Conservation (phyloP, 2,329 filamentous ascomycete genomes). For the Decorospora gaudefroyi region DNA sequence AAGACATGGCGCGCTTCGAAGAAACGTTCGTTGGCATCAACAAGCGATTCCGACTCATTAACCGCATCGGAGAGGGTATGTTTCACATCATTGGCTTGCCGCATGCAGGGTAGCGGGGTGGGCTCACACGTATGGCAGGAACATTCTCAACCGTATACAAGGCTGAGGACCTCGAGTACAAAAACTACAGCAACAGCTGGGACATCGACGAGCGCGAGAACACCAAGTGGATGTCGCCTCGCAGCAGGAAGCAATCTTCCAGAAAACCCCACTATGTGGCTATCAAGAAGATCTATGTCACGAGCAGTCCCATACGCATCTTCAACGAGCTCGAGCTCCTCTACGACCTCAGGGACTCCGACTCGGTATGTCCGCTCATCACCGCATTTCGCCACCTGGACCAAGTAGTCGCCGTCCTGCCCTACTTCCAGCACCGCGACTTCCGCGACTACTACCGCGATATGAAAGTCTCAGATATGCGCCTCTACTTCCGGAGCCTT, state of each 20-base stretch:
- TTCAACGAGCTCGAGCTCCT: constrained; percentile 95
- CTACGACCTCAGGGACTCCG: constrained; percentile 79
- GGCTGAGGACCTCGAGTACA: constrained; percentile 87
- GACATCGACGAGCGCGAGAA: constrained; percentile 70
- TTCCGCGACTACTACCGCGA: constrained; percentile 93
- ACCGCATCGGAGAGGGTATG: constrained; percentile 92
- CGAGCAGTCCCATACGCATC: constrained; percentile 89
- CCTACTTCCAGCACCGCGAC: constrained; percentile 94
- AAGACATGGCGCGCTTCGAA: constrained; percentile 87
- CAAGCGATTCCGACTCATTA: constrained; percentile 84
- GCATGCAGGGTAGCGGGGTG: constrained; percentile 32
- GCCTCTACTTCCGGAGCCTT: constrained; percentile 84
- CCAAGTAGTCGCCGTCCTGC: constrained; percentile 91
- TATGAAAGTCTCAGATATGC: constrained; percentile 83
- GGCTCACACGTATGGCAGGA: constrained; percentile 58
- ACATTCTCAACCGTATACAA: constrained; percentile 99
- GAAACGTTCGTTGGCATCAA: constrained; percentile 81
- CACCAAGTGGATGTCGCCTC: constrained; percentile 71
- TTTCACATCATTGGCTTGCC: constrained; percentile 27
- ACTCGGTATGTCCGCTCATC: constrained; percentile 90
- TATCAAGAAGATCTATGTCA: constrained; percentile 99
- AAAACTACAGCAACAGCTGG: constrained; percentile 84
- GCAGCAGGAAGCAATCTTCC: constrained; percentile 58
- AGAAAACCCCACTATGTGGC: constrained; percentile 77
- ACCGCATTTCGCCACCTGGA: constrained; percentile 95